These are phyloP conservation scores for Cryptococcus jaspeensis DNA, from an alignment of 1,284 basidiomycete genomes.

Conservation along the genomic window DNA sequence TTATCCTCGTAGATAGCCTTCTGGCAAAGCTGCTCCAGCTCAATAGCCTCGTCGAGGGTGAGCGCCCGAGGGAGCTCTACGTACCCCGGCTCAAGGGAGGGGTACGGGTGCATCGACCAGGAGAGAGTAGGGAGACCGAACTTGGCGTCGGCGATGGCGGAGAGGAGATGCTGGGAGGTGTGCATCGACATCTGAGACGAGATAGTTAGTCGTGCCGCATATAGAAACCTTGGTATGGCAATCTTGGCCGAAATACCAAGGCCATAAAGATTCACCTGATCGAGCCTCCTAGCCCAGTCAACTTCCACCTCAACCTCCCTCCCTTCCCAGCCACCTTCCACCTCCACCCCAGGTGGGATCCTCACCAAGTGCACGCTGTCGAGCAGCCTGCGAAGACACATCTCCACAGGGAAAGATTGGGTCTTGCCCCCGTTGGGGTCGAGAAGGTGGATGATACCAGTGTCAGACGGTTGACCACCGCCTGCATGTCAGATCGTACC, in stretches of 20 bases:
- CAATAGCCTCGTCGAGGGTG: slow-evolving; percentile 62
- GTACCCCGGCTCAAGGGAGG: slow-evolving; percentile 68
- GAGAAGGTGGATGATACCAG: slow-evolving; percentile 59
- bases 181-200: slow-evolving; percentile 71
- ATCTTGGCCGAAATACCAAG: background rate
- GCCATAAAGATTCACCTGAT: slow-evolving; percentile 62
- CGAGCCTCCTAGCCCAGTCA: slow-evolving; percentile 69
- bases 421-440: slow-evolving; percentile 39
- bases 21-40: slow-evolving; percentile 68
- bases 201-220: no score
- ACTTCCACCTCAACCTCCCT: slow-evolving; percentile 60
- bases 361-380: slow-evolving; percentile 75
- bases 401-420: slow-evolving; percentile 63
- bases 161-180: slow-evolving; percentile 78
- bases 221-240: background rate
- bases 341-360: slow-evolving; percentile 54
- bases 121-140: slow-evolving; percentile 73
- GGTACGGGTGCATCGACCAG: slow-evolving; percentile 59
- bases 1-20: slow-evolving; percentile 52
- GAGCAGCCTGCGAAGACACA: slow-evolving; percentile 68
- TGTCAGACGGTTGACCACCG: slow-evolving; percentile 80
- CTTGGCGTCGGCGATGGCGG: slow-evolving; percentile 68
- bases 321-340: slow-evolving; percentile 54
- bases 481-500: slow-evolving; percentile 50
- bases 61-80: slow-evolving; percentile 73